phyloP scores from a whole-genome alignment of 768 basidiomycete species.

The Termitomyces sp. region DNA sequence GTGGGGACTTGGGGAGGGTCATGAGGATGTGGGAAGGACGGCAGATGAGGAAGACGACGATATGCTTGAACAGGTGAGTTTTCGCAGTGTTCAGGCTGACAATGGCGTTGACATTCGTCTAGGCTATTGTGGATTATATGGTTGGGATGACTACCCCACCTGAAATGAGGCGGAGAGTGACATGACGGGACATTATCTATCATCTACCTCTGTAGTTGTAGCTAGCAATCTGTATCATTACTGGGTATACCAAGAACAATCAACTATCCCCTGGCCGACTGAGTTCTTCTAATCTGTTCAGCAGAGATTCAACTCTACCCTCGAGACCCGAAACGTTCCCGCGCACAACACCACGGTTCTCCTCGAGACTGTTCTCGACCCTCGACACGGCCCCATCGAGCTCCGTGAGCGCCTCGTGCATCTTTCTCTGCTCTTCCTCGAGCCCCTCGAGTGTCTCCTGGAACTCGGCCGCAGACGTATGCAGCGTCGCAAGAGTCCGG shows the following conservation, averaged over 20 bases:
- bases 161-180: conserved; percentile 30
- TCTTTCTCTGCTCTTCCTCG: conserved; percentile 70
- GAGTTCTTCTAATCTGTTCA: conserved; percentile 43
- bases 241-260: neutral
- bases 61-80: conserved; percentile 54
- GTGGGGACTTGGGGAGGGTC: conserved; percentile 69
- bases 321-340: conserved; percentile 76
- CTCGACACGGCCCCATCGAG: conserved; percentile 64
- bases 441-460: conserved; percentile 61
- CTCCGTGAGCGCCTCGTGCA: conserved; percentile 63
- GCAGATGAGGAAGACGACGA: conserved; percentile 65
- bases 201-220: conserved; percentile 9
- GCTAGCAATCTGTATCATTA: conserved; percentile 13
- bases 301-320: conserved; percentile 39
- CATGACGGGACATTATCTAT: too few relatives aligned
- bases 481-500: conserved; percentile 78
- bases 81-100: neutral
- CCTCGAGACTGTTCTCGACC: conserved; percentile 74
- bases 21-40: conserved; percentile 45
- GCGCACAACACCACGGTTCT: conserved; percentile 68
- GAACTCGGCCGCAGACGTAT: conserved; percentile 80
- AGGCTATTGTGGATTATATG: conserved; percentile 61
- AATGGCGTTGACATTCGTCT: neutral
- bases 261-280: conserved; percentile 16
- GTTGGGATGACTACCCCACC: conserved; percentile 47